Evolutionary conservation across 2,329 filamentous ascomycete species (phyloP).

Genomic region (Calonectria pseudoreteaudii): DNA sequence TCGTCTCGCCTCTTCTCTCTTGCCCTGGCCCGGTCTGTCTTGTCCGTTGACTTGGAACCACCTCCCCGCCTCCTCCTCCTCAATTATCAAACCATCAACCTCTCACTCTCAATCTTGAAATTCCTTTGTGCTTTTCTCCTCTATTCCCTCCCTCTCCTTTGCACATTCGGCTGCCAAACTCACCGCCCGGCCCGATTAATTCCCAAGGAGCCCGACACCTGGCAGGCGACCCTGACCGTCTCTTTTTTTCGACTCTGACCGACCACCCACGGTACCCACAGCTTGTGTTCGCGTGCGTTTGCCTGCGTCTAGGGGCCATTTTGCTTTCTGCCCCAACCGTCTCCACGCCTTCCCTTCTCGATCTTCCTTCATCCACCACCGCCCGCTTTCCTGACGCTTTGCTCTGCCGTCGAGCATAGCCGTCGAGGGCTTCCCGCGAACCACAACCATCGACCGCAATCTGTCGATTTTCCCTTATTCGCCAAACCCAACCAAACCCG

Average conservation of each 20-base stretch:
- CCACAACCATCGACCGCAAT: neutral
- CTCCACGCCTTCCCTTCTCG: constrained; percentile 33
- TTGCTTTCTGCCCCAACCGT: constrained; percentile 37
- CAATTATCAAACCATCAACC: constrained; percentile 20
- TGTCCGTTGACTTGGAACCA: constrained; percentile 25
- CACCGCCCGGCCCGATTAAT: constrained; percentile 17
- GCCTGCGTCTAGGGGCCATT: constrained; percentile 42
- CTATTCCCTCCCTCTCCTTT: neutral
- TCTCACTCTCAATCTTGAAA: constrained; percentile 22
- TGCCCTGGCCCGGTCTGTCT: constrained; percentile 27
- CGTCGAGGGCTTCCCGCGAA: constrained; percentile 19
- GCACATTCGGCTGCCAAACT: neutral
- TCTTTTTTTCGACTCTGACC: constrained; percentile 38
- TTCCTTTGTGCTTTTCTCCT: neutral
- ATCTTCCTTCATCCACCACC: constrained; percentile 32
- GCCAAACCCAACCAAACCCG: neutral
- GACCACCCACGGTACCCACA: constrained; percentile 40
- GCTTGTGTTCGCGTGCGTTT: constrained; percentile 36
- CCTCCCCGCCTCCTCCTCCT: constrained; percentile 29
- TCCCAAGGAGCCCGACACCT: constrained; percentile 29
- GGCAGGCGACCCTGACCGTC: constrained; percentile 38
- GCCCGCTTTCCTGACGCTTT: constrained; percentile 30
- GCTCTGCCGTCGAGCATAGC: constrained; percentile 21
- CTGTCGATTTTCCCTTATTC: neutral
- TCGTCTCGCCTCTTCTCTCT: constrained; percentile 30